Evolutionary conservation across 2,329 filamentous ascomycete genomes (phyloP).

Genomic region (Dissoconium aciculare): DNA sequence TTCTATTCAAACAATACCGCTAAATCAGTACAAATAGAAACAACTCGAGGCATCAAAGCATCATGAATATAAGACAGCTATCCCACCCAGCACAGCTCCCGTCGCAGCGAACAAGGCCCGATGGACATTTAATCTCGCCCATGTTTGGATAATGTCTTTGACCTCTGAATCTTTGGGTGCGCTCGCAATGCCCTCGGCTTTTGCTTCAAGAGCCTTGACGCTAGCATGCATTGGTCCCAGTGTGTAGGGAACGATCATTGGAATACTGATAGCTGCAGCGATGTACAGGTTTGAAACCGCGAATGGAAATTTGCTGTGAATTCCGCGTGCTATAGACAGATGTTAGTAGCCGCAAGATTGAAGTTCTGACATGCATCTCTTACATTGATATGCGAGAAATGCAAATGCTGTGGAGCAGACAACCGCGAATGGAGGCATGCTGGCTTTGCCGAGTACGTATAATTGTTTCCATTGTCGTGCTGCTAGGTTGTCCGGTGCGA

Average conservation of each 20-base stretch:
- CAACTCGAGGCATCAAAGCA: too few relatives aligned
- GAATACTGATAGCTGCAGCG: slow-evolving; percentile 12
- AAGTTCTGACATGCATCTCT: slow-evolving; percentile 3
- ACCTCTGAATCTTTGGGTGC: slow-evolving; percentile 13
- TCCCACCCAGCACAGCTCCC: slow-evolving; percentile 11
- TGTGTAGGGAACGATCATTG: slow-evolving; percentile 17
- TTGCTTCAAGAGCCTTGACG: slow-evolving; percentile 11
- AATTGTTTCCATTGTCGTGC: slow-evolving; percentile 16
- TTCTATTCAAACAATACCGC: too few relatives aligned
- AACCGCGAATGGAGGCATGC: slow-evolving; percentile 12
- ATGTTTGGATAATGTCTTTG: slow-evolving; percentile 12
- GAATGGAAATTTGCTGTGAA: slow-evolving; percentile 6
- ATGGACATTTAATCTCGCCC: slow-evolving; percentile 14
- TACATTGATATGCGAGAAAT: slow-evolving; percentile 13
- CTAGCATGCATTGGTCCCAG: slow-evolving; percentile 12
- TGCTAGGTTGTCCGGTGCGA: slow-evolving; percentile 9
- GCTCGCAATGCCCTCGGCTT: slow-evolving; percentile 7
- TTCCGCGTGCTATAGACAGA: slow-evolving; percentile 4
- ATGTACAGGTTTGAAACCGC: slow-evolving; percentile 13
- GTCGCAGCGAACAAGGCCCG: slow-evolving; percentile 8
- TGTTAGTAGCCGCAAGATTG: too few relatives aligned
- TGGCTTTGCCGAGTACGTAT: slow-evolving; percentile 12
- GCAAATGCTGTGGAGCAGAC: slow-evolving; percentile 9
- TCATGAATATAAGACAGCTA: too few relatives aligned
- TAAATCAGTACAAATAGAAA: too few relatives aligned